phyloP scores from a whole-genome alignment of 73 alveolate species.

The Blepharisma japonicum region DNA sequence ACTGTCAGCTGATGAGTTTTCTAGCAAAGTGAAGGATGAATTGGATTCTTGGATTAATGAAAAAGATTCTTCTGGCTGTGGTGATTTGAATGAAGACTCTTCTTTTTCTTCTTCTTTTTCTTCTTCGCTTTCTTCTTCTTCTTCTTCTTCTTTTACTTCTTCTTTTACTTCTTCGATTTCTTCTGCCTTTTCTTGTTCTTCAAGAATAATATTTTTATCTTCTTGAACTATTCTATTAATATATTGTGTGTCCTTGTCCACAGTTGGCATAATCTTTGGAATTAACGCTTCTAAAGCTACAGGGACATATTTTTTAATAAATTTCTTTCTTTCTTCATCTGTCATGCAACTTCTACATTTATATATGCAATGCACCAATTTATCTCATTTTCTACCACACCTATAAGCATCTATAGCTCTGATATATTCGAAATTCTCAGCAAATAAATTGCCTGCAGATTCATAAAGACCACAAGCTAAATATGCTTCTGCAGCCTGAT shows the following conservation, averaged over 20 bases:
- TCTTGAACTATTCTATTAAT: neutral
- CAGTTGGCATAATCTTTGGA: neutral
- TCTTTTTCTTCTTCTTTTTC: too few species aligned
- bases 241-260: neutral
- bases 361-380: constrained; percentile 48
- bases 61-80: too few species aligned
- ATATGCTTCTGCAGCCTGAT: constrained; percentile 76
- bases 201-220: neutral
- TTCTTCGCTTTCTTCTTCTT: too few species aligned
- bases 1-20: too few species aligned
- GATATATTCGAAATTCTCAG: constrained; percentile 21
- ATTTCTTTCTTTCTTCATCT: constrained; percentile 53
- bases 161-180: constrained; percentile 6
- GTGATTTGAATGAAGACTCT: too few species aligned
- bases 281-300: constrained; percentile 52
- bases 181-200: neutral
- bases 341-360: constrained; percentile 53
- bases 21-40: too few species aligned
- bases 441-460: constrained; percentile 35
- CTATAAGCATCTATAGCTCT: constrained; percentile 49
- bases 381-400: constrained; percentile 34
- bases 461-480: constrained; percentile 33
- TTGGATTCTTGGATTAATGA: too few species aligned
- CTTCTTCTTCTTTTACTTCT: too few species aligned
- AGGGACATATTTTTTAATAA: constrained; percentile 63